These are phyloP conservation scores for Dendrobium officinale DNA, from an alignment of 106 monocot species.

Conservation along the genomic window DNA sequence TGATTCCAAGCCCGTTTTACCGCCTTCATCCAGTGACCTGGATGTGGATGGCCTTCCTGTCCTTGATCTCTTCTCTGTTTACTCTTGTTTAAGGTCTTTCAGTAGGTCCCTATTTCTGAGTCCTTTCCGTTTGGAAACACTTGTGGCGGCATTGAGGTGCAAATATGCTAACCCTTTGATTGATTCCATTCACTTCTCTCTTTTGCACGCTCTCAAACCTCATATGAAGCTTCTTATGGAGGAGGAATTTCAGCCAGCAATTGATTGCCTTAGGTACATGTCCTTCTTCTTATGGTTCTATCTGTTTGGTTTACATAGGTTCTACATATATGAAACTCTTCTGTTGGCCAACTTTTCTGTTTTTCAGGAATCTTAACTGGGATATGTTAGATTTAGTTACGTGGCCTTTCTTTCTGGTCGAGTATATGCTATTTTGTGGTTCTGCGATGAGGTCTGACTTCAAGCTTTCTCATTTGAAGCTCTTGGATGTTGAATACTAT, in stretches of 20 bases:
- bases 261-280: slow-evolving; percentile 70
- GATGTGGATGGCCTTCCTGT: slow-evolving; percentile 61
- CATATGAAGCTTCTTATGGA: slow-evolving; percentile 61
- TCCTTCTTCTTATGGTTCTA: not conserved
- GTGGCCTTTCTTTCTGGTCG: slow-evolving; percentile 84
- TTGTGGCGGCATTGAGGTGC: slow-evolving; percentile 56
- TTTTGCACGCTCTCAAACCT: slow-evolving; percentile 62
- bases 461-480: slow-evolving; percentile 47
- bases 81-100: slow-evolving; percentile 74
- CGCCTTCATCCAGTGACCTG: slow-evolving; percentile 65
- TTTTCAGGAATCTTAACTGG: slow-evolving; percentile 84
- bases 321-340: not conserved
- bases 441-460: slow-evolving; percentile 32
- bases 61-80: slow-evolving; percentile 83
- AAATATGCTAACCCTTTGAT: slow-evolving; percentile 54
- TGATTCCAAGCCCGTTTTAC: slow-evolving; percentile 35
- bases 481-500: slow-evolving; percentile 70
- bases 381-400: slow-evolving; percentile 65
- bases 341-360: not conserved
- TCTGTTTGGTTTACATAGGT: not conserved
- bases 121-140: slow-evolving; percentile 69
- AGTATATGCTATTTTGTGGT: slow-evolving; percentile 52
- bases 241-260: slow-evolving; percentile 61
- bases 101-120: slow-evolving; percentile 74
- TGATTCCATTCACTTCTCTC: slow-evolving; percentile 79